These are phyloP conservation scores for Sugiyamaella americana DNA, from an alignment of 805 yeast genomes.

Conservation along the genomic window DNA sequence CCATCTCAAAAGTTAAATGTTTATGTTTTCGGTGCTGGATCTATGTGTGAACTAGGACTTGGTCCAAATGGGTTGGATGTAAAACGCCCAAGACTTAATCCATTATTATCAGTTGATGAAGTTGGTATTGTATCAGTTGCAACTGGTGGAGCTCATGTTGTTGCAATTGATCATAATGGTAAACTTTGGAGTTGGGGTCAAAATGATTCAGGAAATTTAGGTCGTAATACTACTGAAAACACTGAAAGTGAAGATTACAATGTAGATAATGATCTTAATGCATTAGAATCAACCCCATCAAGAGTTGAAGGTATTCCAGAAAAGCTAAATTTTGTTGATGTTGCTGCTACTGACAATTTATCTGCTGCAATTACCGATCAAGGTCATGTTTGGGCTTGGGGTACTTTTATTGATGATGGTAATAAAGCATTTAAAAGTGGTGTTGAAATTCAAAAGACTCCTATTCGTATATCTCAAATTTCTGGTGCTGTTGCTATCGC, in stretches of 20 bases:
- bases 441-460: conserved; percentile 57
- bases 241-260: conserved; percentile 47
- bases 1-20: conserved; percentile 54
- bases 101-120: conserved; percentile 56
- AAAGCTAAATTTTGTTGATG: conserved; percentile 57
- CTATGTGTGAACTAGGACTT: conserved; percentile 96
- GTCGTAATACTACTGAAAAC: conserved; percentile 54
- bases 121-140: conserved; percentile 78
- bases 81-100: conserved; percentile 90
- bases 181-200: conserved; percentile 98
- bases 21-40: conserved; percentile 93
- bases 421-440: conserved; percentile 71
- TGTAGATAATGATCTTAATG: conserved; percentile 80
- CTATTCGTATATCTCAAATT: conserved; percentile 55
- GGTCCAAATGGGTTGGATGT: conserved; percentile 95
- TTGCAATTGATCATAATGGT: conserved; percentile 73
- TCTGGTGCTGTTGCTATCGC: conserved; percentile 75
- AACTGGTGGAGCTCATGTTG: conserved; percentile 92
- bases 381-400: conserved; percentile 97
- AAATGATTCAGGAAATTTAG: conserved; percentile 86
- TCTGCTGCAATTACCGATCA: conserved; percentile 72
- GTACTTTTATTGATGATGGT: conserved; percentile 86
- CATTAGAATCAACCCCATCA: conserved; percentile 83
- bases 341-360: conserved; percentile 89
- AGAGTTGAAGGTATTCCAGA: conserved; percentile 57